Evolutionary conservation across 2,329 filamentous ascomycete species (phyloP).

Genomic region (Madurella mycetomatis): DNA sequence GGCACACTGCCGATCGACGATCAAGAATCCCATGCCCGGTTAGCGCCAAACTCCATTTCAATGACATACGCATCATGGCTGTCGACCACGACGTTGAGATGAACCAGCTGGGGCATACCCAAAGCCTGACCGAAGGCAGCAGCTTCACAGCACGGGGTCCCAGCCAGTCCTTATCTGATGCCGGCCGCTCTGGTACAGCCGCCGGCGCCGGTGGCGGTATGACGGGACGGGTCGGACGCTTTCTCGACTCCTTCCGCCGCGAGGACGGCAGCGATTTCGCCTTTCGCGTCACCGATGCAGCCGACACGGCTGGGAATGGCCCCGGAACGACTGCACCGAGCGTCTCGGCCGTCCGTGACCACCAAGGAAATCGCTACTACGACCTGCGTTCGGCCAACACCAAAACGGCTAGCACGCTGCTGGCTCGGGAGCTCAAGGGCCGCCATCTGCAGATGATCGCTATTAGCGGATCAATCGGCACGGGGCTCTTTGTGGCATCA

Average conservation of each 20-base stretch:
- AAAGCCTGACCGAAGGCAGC: constrained; percentile 20
- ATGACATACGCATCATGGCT: constrained; percentile 14
- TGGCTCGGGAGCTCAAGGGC: constrained; percentile 50
- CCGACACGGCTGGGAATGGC: background rate
- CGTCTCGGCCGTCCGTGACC: constrained; percentile 12
- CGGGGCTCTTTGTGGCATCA: constrained; percentile 85
- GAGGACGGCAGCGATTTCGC: constrained; percentile 12
- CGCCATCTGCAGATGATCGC: constrained; percentile 69
- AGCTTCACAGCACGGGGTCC: constrained; percentile 16
- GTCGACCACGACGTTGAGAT: constrained; percentile 25
- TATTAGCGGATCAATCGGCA: constrained; percentile 86
- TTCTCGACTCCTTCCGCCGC: constrained; percentile 27
- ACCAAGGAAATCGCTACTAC: constrained; percentile 23
- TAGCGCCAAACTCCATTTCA: background rate
- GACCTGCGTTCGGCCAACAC: constrained; percentile 22
- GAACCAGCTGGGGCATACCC: constrained; percentile 17
- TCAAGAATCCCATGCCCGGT: no score
- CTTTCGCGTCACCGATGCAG: constrained; percentile 6
- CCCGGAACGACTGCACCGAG: background rate
- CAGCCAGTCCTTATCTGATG: background rate
- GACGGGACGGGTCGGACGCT: constrained; percentile 10
- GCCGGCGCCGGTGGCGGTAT: background rate
- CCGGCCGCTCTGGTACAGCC: background rate
- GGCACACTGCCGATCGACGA: no score
- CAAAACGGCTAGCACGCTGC: constrained; percentile 23